These are phyloP conservation scores for Isatis tinctoria DNA, from an alignment of 345 rosid species.

Conservation along the genomic window DNA sequence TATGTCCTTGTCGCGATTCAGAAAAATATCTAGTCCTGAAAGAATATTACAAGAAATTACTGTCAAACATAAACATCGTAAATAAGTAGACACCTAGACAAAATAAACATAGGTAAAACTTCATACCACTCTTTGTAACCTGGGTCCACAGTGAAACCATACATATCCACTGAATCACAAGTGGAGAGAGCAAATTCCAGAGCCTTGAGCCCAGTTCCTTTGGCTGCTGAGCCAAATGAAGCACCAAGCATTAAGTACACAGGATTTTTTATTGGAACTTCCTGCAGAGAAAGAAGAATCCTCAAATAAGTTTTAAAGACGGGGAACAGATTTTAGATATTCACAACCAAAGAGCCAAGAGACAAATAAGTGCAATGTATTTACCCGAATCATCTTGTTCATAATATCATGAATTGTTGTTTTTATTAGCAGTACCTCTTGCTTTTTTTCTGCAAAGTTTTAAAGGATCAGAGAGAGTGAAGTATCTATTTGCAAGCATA, in stretches of 20 bases:
- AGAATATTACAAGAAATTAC: conserved; percentile 2
- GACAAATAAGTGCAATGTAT: conserved; percentile 22
- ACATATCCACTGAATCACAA: conserved; percentile 91
- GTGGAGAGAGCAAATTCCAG: conserved; percentile 90
- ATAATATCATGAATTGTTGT: conserved; percentile 94
- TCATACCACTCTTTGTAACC: conserved; percentile 70
- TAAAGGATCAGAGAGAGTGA: conserved; percentile 17
- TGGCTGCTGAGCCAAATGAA: conserved; percentile 96
- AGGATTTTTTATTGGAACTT: conserved; percentile 85
- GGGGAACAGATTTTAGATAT: not conserved
- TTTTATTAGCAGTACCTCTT: conserved; percentile 77
- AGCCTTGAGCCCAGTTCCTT: conserved; percentile 97
- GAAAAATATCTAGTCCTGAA: conserved; percentile 97
- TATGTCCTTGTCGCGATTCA: conserved; percentile 94
- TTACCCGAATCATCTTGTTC: conserved; percentile 91
- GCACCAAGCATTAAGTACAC: conserved; percentile 93
- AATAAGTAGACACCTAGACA: not conserved
- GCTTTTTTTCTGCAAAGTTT: conserved; percentile 58
- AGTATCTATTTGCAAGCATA: not conserved
- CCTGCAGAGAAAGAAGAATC: conserved; percentile 47
- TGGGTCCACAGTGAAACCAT: conserved; percentile 96
- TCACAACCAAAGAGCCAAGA: not conserved
- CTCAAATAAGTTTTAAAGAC: not conserved
- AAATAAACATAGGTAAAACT: not conserved
- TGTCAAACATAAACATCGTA: not conserved